phyloP scores from a whole-genome alignment of 2,329 filamentous ascomycete genomes.

The Penicillium glabrum region DNA sequence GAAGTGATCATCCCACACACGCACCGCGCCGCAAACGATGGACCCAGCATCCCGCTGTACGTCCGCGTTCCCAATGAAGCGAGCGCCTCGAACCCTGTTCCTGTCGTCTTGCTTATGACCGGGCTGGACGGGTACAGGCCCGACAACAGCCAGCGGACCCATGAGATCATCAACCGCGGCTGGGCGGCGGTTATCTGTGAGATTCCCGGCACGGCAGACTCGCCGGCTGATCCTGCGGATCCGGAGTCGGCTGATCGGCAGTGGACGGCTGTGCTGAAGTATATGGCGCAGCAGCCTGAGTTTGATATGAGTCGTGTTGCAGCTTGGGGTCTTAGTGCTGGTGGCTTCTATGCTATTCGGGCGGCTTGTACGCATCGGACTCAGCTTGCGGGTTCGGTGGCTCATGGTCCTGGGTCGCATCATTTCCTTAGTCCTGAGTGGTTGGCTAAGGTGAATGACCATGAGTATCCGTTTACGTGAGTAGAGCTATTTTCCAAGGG shows the following conservation, averaged over 20 bases:
- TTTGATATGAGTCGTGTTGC: conserved; percentile 60
- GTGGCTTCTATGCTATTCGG: conserved; percentile 68
- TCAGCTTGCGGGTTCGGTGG: conserved; percentile 56
- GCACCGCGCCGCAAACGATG: conserved; percentile 52
- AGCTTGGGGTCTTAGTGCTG: conserved; percentile 65
- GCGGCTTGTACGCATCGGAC: conserved; percentile 66
- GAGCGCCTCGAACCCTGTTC: conserved; percentile 44
- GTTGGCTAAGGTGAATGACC: conserved; percentile 62
- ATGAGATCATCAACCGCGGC: conserved; percentile 63
- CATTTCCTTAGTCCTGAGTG: conserved; percentile 61
- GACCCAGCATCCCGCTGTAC: conserved; percentile 62
- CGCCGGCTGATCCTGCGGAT: conserved; percentile 62
- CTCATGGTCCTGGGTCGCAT: conserved; percentile 64
- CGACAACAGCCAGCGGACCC: conserved; percentile 52
- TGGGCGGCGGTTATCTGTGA: conserved; percentile 65
- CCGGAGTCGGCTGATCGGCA: conserved; percentile 60
- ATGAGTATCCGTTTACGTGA: conserved; percentile 65
- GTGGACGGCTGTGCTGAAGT: conserved; percentile 62
- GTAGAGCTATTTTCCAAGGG: conserved; percentile 13
- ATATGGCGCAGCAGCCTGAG: conserved; percentile 52
- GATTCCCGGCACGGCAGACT: conserved; percentile 68
- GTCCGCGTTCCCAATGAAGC: conserved; percentile 58
- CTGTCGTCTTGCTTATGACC: conserved; percentile 57
- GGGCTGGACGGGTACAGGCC: conserved; percentile 61
- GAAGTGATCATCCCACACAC: conserved; percentile 64